phyloP scores from a whole-genome alignment of 495 filamentous ascomycete genomes.

The Hypoxylon lenormandii region DNA sequence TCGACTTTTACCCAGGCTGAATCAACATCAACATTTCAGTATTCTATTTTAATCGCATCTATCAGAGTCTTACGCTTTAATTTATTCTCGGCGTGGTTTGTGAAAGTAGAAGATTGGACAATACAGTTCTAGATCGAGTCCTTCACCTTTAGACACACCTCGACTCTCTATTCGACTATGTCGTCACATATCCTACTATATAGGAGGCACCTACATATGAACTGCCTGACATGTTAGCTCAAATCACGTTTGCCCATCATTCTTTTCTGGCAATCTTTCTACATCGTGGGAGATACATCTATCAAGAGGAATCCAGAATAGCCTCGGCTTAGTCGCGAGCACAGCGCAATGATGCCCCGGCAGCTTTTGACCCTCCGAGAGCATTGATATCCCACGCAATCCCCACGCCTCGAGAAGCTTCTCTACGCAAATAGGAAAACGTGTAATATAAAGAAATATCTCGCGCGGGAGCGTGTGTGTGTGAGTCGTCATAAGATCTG shows the following conservation, averaged over 20 bases:
- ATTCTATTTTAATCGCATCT: no score
- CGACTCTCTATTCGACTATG: not conserved
- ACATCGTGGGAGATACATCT: not conserved
- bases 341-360: no score
- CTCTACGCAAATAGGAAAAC: not conserved
- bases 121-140: not conserved
- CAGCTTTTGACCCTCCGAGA: not conserved
- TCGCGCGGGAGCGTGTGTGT: not conserved
- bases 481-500: slow-evolving; percentile 17
- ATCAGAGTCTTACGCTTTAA: no score
- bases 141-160: not conserved
- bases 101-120: no score
- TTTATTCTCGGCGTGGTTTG: no score
- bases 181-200: not conserved
- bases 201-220: not conserved
- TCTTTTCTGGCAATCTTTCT: not conserved
- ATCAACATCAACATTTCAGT: no score
- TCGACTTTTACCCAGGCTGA: no score
- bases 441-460: not conserved
- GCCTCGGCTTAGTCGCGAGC: no score
- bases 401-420: no score
- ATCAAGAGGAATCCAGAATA: no score
- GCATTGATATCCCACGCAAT: not conserved
- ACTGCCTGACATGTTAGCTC: not conserved
- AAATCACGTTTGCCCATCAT: not conserved